Base-by-base conservation (phyloP, 106 monocot species). In the Dendrobium chrysotoxum region DNA sequence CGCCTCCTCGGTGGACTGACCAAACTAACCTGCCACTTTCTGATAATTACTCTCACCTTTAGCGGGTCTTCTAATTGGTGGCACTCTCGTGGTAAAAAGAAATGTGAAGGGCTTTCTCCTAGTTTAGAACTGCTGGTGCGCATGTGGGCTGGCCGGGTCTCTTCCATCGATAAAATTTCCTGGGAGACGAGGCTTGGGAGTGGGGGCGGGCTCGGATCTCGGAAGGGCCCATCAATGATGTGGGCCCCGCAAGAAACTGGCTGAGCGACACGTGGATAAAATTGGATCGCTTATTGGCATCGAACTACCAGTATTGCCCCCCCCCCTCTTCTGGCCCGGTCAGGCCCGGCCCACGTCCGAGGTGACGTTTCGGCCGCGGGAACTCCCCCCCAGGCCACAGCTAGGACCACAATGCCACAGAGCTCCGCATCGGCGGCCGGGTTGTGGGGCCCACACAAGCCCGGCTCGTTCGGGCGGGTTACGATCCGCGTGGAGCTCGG, bases 201-300 rank as follows among this genome's bases (percentile, higher is more conserved):
- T 61, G 68, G 68, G 68, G 30, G 31, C 68, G 2, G 38, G 73
- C 73, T 73, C 73, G 73, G 73, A 73, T 73, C 73, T 40, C 40
- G 73, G 73, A 28, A 73, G 73, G 21, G 73, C 73, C 70, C 73
- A 70, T 70, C 70, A 73, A 73, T 73, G 38, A 21, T 0, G 23
- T 17, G 21, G 15, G 73, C 21, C 73, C 73, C 73, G 31, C 70
- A 30, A 21, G 7, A 2, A 13, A 61, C 31, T 15, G 3, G 15
- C 9, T 5, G 7, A 30, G 4, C 10, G 70, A 70, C 70, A 70
- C 70, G 30, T 70, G 35, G 28, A 70, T 0, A 21, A 6, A 4
- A 23, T 21, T 5, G 5, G 23, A 6, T 12, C 55, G 55, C 55
- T 11, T 55, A 20, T 20, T 20, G 20, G 1, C 61, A 61, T 61